Evolutionary conservation across 73 alveolate genomes (phyloP).

Genomic region (Paramecium biaurelia): DNA sequence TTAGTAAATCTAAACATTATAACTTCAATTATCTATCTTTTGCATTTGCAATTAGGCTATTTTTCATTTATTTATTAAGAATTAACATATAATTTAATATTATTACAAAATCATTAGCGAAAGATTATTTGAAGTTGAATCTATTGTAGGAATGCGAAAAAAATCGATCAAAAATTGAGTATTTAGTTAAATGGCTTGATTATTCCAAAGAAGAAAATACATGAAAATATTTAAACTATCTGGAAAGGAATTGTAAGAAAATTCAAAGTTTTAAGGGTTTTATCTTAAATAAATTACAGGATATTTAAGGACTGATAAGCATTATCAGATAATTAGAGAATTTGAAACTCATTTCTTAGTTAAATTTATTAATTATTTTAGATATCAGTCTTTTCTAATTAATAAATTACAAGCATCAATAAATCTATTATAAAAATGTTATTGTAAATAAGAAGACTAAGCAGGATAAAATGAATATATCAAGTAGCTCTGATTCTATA

Average conservation of each 20-base stretch:
- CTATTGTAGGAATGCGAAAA: not conserved
- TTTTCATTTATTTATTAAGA: not conserved
- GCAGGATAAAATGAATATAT: not conserved
- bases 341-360: not conserved
- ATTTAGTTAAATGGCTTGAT: not conserved
- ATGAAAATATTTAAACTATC: not conserved
- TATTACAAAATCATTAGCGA: not conserved
- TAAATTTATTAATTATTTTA: not conserved
- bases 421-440: not conserved
- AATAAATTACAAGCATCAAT: not conserved
- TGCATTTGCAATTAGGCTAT: not conserved
- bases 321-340: not conserved
- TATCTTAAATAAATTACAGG: not conserved
- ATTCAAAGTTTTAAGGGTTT: not conserved
- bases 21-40: not conserved
- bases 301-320: not conserved
- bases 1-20: not conserved
- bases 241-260: not conserved
- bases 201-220: not conserved
- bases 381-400: not conserved
- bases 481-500: too few species aligned
- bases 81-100: not conserved
- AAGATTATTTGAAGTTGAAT: not conserved
- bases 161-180: not conserved
- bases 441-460: not conserved